These are phyloP conservation scores for Calocybe gangraenosa DNA, from an alignment of 768 basidiomycete species.

Conservation along the genomic window DNA sequence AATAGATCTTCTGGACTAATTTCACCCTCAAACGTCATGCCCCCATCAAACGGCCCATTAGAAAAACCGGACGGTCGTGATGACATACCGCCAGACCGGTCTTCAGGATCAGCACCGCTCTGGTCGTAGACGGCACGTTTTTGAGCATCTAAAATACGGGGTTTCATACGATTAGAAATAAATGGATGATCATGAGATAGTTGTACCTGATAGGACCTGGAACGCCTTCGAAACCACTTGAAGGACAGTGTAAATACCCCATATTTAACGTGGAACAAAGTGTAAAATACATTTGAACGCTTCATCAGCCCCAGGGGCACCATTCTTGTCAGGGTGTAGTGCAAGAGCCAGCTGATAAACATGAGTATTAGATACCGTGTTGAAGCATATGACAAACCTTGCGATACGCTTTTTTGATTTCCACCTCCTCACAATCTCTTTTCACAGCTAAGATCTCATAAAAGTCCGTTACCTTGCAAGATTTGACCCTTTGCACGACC, in stretches of 20 bases:
- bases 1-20: constrained; percentile 95
- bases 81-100: constrained; percentile 68
- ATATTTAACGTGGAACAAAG: constrained; percentile 1
- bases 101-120: constrained; percentile 86
- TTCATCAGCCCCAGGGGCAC: constrained; percentile 97
- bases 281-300: constrained; percentile 84
- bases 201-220: constrained; percentile 81
- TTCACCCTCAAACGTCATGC: constrained; percentile 69
- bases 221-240: constrained; percentile 98
- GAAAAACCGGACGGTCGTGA: constrained; percentile 50
- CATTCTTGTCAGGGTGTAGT: constrained; percentile 90
- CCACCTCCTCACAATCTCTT: constrained; percentile 76
- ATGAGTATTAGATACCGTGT: neutral
- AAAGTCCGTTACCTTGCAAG: constrained; percentile 86
- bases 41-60: constrained; percentile 44
- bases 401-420: constrained; percentile 92
- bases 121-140: constrained; percentile 86
- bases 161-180: neutral
- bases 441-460: constrained; percentile 86
- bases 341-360: constrained; percentile 72
- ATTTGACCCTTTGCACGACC: constrained; percentile 80
- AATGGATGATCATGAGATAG: too few relatives aligned
- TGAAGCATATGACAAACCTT: constrained; percentile 55
- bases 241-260: constrained; percentile 3
- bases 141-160: constrained; percentile 58